Base-by-base conservation (phyloP, 164 flowering plant genomes). In the Vitis cinerea region DNA sequence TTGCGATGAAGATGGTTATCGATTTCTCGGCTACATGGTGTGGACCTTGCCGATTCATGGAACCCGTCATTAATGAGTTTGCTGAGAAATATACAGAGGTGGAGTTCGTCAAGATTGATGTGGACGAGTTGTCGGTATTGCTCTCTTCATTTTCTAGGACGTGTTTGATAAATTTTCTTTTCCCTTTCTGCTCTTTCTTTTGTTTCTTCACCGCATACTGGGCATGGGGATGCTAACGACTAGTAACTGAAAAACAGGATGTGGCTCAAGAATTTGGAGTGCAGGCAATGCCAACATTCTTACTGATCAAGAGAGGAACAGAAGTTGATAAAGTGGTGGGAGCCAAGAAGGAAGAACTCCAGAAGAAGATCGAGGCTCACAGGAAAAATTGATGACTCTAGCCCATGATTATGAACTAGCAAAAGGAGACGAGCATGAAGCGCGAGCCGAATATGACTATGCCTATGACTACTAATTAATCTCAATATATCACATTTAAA, bases 11-110 rank as follows among this genome's bases (percentile, higher is more conserved):
- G 94, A 65, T 87, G 81, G 91, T 88, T 75, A 79, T 90, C 10
- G 84, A 88, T 57, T 90, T 88, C 79, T 67, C 89, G 2, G 96
- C 93, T 8, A 52, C 82, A 7, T 90, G 96, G 96, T 90, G 92
- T 59, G 88, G 84, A 53, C 92, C 93, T 1, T 90, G 96, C 54
- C 83, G 77, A 10, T 13, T 48, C 59, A 81, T 90, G 78, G 89
- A 88, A 57, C 91, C 88, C 9, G 9, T 48, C 8, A 1, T 90
- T 10, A 74, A 80, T 14, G 84, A 82, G 8, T 67, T 82, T 30
- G 84, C 91, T 12, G 74, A 77, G 10, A 83, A 68, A 50, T 84
- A 81, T 70, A 63, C 78, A 0, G 85, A 87, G 8, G 88, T 88
- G 2, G 83, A 81, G 61, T 86, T 88, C 71, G 71, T 90, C 74